Base-by-base conservation (phyloP, 768 basidiomycete species). In the Phanerochaete carnosa region DNA sequence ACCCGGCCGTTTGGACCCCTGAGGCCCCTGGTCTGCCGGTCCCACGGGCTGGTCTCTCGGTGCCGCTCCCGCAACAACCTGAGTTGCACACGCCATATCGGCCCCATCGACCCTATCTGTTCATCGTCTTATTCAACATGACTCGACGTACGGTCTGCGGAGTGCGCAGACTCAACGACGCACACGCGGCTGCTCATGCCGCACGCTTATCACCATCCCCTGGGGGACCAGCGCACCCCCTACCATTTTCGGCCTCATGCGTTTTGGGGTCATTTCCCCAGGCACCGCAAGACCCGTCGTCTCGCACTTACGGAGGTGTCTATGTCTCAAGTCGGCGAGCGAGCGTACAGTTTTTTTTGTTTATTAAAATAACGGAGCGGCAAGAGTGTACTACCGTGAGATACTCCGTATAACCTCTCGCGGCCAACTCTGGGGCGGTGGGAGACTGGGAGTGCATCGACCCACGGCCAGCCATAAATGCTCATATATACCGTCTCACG, bases 21-120 rank as follows among this genome's bases (percentile, higher is more conserved):
- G 16, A 30, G 28, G 22, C 55, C 12, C 53, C 11, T 8, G 43
- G 43, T 29, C 56, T 25, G n/a, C 32, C 15, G 56, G 30, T 39
- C 35, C 28, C 56, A 29, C 57, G 37, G 37, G 47, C 22, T 9
- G 30, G 32, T 25, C 45, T 30, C 59, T 29, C 25, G 59, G 45
- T 29, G 46, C 46, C 60, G n/a, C 61, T 26, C 6, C 32, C 35
- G 25, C 53, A 15, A 30, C 50, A 8, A 13, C 32, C 51, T 37
- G 53, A 2, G 32, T 22, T 29, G 35, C 51, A 50, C 51, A 29
- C 19, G 25, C 49, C 32, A 28, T 46, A 25, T 60, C 35, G 45
- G 59, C 51, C 39, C 13, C 54, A 55, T 55, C 54, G 52, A 5
- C 30, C 33, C 35, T 39, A 55, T 55, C 54, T 55, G 54, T 37